Evolutionary conservation across 2,329 filamentous ascomycete species (phyloP), one percentile per base, ranked within the genome.

Genomic region (Ophiosphaerella herpotricha): DNA sequence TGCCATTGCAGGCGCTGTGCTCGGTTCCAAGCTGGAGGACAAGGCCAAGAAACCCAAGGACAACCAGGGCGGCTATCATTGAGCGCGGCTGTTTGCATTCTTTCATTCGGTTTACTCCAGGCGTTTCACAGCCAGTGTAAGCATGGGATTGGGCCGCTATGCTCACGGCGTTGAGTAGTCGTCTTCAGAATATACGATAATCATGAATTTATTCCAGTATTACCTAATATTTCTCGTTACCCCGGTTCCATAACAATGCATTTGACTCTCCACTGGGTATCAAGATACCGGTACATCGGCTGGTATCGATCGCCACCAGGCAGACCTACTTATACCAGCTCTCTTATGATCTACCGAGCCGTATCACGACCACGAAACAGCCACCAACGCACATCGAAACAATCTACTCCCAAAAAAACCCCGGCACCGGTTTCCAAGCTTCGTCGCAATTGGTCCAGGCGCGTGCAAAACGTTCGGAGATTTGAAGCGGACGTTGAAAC

Each of bases 11-110:
- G 83, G 83, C 47, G 83, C 82, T 0, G 75, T 86, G 39, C 47
- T 80, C 2, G 83, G 83, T 1, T 78, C 75, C 63, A 80, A 83
- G 52, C 60, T 82, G 0, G 80, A 84, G 58, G 78, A 85, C 57
- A 79, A 80, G 58, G 57, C 74, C 57, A 83, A 84, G 72, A 75
- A 75, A 58, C 61, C 65, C 29, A 64, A 67, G 58, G 43, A 58
- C 39, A 34, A 46, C 37, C 51, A 50, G 23, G 48, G 47, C 21
- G 50, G 54, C 29, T 54, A 46, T 36, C 57, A 54, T n/a, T 40
- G 18, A 21, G 18, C 18, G 18, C 18, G 18, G 48, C 40, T 56
- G 48, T 29, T 46, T n/a, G 9, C 13, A 21, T 24, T 24, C 11
- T 21, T 32, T 26, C 7, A 16, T 13, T 42, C 12, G 14, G 39